phyloP scores from a whole-genome alignment of 148 eudicot species.

The Salicornia ramosissima region DNA sequence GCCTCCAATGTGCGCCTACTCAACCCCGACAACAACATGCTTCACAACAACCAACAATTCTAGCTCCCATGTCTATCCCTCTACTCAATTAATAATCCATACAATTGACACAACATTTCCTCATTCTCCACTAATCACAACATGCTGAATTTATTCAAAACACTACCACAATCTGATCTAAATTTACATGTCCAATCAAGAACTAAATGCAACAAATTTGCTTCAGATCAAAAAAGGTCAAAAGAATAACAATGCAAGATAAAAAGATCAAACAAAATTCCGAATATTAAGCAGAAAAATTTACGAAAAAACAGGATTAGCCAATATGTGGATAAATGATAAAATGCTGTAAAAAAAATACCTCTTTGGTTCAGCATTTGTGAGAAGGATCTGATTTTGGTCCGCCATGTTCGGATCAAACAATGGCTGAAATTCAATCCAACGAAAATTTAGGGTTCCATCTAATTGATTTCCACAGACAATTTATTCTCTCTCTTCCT shows the following conservation, averaged over 20 bases:
- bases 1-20: constrained; percentile 80
- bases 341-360: not conserved
- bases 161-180: not conserved
- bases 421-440: not conserved
- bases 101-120: not conserved
- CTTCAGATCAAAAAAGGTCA: not conserved
- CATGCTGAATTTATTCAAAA: not conserved
- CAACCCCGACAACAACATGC: constrained; percentile 90
- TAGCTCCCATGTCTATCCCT: constrained; percentile 54
- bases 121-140: not conserved
- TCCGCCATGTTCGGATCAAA: constrained; percentile 20
- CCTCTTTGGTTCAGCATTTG: constrained; percentile 15
- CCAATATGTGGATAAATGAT: not conserved
- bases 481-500: no score
- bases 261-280: not conserved
- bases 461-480: not conserved
- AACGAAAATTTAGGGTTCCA: constrained; percentile 13
- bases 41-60: constrained; percentile 34
- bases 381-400: constrained; percentile 12
- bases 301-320: not conserved
- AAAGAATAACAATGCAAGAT: not conserved
- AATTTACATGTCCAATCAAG: no score
- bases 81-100: not conserved
- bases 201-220: no score
- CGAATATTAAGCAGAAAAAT: not conserved